Evolutionary conservation across 768 basidiomycete species (phyloP).

Genomic region (Russula dissimulans): DNA sequence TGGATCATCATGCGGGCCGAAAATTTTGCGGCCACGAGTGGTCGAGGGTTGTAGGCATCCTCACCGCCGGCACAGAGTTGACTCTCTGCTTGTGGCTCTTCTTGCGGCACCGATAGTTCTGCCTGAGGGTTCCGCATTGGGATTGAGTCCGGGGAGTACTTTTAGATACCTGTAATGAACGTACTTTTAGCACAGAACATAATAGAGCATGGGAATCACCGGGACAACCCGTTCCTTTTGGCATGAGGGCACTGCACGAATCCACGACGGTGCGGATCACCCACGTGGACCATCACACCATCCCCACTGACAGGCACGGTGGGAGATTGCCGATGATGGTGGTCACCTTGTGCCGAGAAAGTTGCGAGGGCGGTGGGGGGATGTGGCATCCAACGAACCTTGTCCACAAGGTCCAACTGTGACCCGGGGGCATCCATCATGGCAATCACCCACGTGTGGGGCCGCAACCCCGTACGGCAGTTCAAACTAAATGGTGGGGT

Average conservation of each 20-base stretch:
- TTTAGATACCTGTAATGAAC: neutral
- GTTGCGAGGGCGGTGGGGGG: too few relatives aligned
- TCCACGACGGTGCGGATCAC: neutral
- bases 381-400: too few relatives aligned
- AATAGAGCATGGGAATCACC: too few relatives aligned
- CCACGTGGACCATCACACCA: too few relatives aligned
- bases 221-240: too few relatives aligned
- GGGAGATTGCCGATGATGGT: too few relatives aligned
- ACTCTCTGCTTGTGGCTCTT: neutral
- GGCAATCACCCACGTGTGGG: too few relatives aligned
- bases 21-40: neutral
- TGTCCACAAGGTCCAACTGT: too few relatives aligned
- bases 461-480: too few relatives aligned
- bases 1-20: neutral
- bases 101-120: neutral
- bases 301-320: too few relatives aligned
- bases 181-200: neutral
- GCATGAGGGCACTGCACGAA: neutral
- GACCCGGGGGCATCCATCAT: neutral
- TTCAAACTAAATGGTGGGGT: too few relatives aligned
- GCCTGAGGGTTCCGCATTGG: neutral
- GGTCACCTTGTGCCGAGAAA: too few relatives aligned
- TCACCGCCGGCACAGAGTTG: neutral
- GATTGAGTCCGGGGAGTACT: neutral
- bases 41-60: neutral